These are phyloP conservation scores for Elsinoe fawcettii DNA, from an alignment of 2,329 filamentous ascomycete genomes.

Conservation along the genomic window DNA sequence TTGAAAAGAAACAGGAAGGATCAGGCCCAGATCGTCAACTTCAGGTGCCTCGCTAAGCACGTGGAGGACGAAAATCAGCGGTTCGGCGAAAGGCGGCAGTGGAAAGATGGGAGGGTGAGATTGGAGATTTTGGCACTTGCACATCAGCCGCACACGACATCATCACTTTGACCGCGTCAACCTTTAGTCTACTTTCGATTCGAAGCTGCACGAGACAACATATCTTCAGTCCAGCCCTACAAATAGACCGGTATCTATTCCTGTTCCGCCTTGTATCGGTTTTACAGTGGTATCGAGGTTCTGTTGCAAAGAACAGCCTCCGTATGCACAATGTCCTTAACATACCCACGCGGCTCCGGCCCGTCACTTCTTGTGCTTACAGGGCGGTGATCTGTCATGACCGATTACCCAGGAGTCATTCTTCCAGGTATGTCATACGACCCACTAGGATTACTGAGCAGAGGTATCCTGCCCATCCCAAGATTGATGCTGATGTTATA, in stretches of 20 bases:
- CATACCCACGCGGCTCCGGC: not conserved
- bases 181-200: not conserved
- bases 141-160: conserved; percentile 2
- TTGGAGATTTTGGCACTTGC: conserved; percentile 2
- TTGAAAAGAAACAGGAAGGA: not conserved
- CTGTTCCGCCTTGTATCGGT: not conserved
- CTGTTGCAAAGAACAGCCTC: not conserved
- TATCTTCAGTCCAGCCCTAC: no score
- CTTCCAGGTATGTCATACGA: not conserved
- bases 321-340: conserved; percentile 13
- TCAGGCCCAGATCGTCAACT: conserved; percentile 6
- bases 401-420: not conserved
- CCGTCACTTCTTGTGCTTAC: not conserved
- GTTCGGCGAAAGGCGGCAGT: not conserved
- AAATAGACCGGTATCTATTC: no score
- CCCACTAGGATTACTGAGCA: not conserved
- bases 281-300: not conserved
- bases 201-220: not conserved
- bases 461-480: not conserved
- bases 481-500: not conserved
- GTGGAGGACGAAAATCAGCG: conserved; percentile 1
- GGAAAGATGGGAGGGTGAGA: not conserved
- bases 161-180: not conserved
- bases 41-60: conserved; percentile 7
- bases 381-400: not conserved